Evolutionary conservation across 176 grass and related monocot genomes (phyloP), one percentile per base, ranked within the genome.

Genomic region (Eleusine coracana): DNA sequence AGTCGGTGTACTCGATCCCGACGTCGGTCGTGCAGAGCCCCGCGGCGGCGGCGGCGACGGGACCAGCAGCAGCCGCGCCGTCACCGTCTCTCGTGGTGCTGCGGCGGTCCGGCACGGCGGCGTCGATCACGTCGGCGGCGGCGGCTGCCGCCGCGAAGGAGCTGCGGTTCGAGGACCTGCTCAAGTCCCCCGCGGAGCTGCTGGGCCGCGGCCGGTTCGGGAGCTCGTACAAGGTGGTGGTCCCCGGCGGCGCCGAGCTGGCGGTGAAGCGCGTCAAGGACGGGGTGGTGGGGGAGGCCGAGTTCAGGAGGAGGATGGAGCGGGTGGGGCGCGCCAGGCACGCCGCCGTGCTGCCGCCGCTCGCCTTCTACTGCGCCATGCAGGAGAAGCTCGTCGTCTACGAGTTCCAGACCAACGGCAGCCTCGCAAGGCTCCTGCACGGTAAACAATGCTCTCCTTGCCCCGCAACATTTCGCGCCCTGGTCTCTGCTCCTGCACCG

Each of bases 311-410:
- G 73, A 58, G 89, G 80, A 91, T 94, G 89, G 86, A 91, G 72
- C 75, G 80, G 31, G 62, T 94, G 0, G 77, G 78, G 38, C 54
- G 40, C 20, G 89, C 65, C 7, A 83, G 41, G 77, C 92, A 94
- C 81, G 60, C 27, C 11, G 85, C 78, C 49, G 89, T 94, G 66
- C 80, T 94, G 62, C 84, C 89, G 25, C 80, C 83, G 64, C 80
- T 94, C 23, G 86, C 89, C 2, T 94, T 91, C 85, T 89, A 91
- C 73, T 91, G 86, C 68, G 89, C 92, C 21, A 76, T 76, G 61
- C 89, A 94, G 84, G 89, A 89, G 86, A 94, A 94, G 86, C 80
- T 94, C 11, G 84, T 94, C 73, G 92, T 94, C 27, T 94, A 89
- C 42, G 89, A 94, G 77, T 91, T 79, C 61, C 89, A 87, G 70